These are phyloP conservation scores for Kodamaea ohmeri DNA, from an alignment of 1,139 yeast species.

Conservation along the genomic window DNA sequence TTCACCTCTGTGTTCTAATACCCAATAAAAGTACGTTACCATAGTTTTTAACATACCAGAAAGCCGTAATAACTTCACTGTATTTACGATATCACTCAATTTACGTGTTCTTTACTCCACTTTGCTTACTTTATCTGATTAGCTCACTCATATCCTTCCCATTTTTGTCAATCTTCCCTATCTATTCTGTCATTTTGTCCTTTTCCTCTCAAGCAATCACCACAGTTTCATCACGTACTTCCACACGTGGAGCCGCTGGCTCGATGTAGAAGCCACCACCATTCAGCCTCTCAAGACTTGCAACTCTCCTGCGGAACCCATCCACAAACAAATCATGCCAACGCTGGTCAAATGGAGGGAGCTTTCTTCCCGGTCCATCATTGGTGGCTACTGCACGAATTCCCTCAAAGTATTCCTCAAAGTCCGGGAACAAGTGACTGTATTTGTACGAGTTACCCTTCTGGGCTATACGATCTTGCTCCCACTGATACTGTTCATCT, in stretches of 20 bases:
- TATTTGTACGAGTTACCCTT: conserved; percentile 20
- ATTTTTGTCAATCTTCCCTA: neutral
- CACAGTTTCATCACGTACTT: neutral
- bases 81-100: no score
- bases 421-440: conserved; percentile 22
- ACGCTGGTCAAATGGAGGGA: conserved; percentile 22
- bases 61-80: no score
- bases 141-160: neutral
- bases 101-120: neutral
- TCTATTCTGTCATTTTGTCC: no score
- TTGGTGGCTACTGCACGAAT: conserved; percentile 22
- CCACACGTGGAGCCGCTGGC: conserved; percentile 3
- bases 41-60: no score
- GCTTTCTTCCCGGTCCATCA: conserved; percentile 25
- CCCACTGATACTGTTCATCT: conserved; percentile 33
- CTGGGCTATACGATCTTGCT: conserved; percentile 19
- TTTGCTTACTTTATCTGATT: neutral
- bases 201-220: neutral
- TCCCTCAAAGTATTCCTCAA: conserved; percentile 23
- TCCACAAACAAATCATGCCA: conserved; percentile 22
- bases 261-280: conserved; percentile 17
- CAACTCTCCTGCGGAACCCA: conserved; percentile 20
- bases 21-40: neutral
- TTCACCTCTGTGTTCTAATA: conserved; percentile 4
- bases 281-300: conserved; percentile 5